These are phyloP conservation scores for Solanum pinnatisectum DNA, from an alignment of 257 asterid genomes.

Conservation along the genomic window DNA sequence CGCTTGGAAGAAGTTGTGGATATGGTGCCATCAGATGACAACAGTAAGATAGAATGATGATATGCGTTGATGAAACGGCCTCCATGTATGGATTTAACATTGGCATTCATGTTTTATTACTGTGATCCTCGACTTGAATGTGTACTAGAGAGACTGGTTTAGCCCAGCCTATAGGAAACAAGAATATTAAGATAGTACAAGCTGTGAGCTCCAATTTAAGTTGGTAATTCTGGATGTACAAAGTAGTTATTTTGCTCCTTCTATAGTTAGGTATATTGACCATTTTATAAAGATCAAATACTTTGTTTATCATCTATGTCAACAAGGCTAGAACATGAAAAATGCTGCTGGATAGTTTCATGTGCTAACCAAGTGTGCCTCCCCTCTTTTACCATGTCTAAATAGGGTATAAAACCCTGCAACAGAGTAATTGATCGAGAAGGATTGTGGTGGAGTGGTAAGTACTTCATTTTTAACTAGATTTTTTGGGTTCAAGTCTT, in stretches of 20 bases:
- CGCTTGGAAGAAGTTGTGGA: slow-evolving; percentile 43
- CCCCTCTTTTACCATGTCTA: neutral
- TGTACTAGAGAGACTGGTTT: slow-evolving; percentile 58
- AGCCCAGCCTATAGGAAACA: slow-evolving; percentile 26
- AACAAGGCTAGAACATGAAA: neutral
- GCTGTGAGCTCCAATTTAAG: neutral
- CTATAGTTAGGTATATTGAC: no score
- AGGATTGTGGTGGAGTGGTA: no score
- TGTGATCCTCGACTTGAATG: slow-evolving; percentile 55
- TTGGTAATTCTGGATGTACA: neutral
- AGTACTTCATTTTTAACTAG: no score
- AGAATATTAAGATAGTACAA: neutral
- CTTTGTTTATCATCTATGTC: no score
- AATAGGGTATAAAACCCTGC: no score
- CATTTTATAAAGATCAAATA: no score
- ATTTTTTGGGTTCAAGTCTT: neutral
- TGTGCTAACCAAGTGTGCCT: neutral
- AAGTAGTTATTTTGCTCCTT: neutral
- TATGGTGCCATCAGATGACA: slow-evolving; percentile 12
- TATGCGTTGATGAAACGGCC: slow-evolving; percentile 57
- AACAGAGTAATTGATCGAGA: no score
- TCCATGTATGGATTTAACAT: slow-evolving; percentile 49
- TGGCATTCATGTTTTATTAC: slow-evolving; percentile 47
- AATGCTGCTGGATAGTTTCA: neutral
- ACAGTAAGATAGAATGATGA: slow-evolving; percentile 50